Evolutionary conservation across 495 filamentous ascomycete genomes (phyloP), one percentile per base, ranked within the genome.

Genomic region (Aspergillus avenaceus): DNA sequence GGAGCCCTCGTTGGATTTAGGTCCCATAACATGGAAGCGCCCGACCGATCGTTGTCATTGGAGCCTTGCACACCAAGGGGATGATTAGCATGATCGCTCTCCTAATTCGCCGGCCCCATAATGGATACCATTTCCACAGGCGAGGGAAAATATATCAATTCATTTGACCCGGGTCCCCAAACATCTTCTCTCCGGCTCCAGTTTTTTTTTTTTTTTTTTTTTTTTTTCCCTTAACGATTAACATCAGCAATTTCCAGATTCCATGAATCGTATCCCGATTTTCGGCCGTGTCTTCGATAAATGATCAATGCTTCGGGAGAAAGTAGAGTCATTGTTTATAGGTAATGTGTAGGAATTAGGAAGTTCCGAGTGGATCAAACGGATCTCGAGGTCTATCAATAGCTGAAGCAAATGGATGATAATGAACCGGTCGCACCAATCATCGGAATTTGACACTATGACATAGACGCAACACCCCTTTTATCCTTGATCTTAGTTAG

Each of bases 31-130:
- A n/a, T 40, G 45, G 28, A 16, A 46, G 36, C 32, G 32, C 47
- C 44, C 53, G 47, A 55, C 43, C 45, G 54, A 49, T 51, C 45
- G 22, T 31, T 49, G 34, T 37, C 27, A 46, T 45, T 52, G 53
- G 53, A 48, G 22, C 27, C 26, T 27, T 9, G 26, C 25, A 19
- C 23, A 22, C 22, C 21, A 48, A 34, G 46, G 34, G 32, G 40
- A 42, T 50, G 48, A 50, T 50, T 50, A 50, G 21, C 48, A 50
- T 50, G 48, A 23, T 34, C 47, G 23, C 29, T 27, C 26, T 37
- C 40, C 28, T 50, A 28, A 50, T 50, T 50, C 48, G 48, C 38
- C 27, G 19, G 23, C 31, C 31, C 31, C 32, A 19, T 26, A n/a
- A 40, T 36, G 31, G 21, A 24, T 34, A n/a, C 25, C 12, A 21